Evolutionary conservation across 2,329 filamentous ascomycete genomes (phyloP), one percentile per base, ranked within the genome.

Genomic region (Trichoderma koningiopsis): DNA sequence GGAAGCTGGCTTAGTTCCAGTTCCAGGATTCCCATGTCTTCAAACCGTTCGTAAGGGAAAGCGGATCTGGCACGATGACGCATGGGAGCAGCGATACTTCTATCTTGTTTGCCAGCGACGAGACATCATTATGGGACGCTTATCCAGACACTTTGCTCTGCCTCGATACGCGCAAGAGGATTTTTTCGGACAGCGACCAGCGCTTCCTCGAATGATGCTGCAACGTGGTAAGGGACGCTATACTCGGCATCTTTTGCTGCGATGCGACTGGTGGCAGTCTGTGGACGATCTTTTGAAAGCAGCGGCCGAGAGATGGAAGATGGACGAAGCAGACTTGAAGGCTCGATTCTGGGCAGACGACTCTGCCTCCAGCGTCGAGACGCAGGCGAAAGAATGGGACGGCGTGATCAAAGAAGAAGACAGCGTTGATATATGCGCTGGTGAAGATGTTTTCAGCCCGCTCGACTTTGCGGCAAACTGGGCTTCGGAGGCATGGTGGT

Each of bases 21-120:
- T 62, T 43, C 72, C 69, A 8, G 70, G 58, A 4, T 72, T 68
- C 61, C 73, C 71, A 2, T 68, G 60, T 64, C 72, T 73, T 35
- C 65, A 56, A 33, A 33, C 19, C 6, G 10, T 29, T 13, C 53
- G 43, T 31, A 47, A 57, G 19, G 65, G 59, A 1, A 49, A 69
- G 31, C 56, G 33, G 29, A 58, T 55, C 37, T 73, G 73, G 72
- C 40, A 70, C 35, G 69, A 75, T 57, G 69, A 72, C n/a, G 70
- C 56, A 33, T 77, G 75, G 75, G 57, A 71, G 47, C 57, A 55
- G 22, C 72, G 73, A 5, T 75, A 76, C 58, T 60, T 69, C 33
- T 73, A 72, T 56, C 70, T 77, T 37, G 69, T 75, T n/a, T 64
- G 70, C 31, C 67, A 74, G 29, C 73, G 75, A 56, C 65, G 73